Evolutionary conservation across 2,329 filamentous ascomycete species (phyloP).

Genomic region (Arthrobotrys conoides): DNA sequence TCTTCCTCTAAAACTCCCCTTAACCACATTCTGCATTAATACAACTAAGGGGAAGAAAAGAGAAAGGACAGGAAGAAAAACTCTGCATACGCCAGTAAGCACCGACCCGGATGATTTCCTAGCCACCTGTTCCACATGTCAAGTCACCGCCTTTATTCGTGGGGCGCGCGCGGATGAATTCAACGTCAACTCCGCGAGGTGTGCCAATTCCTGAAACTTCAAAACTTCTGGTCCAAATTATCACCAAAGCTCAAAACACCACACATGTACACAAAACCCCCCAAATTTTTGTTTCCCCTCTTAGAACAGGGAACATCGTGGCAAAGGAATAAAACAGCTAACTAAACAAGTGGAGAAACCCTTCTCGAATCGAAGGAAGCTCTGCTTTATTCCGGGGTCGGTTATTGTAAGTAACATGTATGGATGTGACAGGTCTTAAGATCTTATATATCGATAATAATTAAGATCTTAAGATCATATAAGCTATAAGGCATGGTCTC

Average conservation of each 20-base stretch:
- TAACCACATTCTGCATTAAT: not conserved
- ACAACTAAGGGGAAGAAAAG: not conserved
- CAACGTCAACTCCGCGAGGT: not conserved
- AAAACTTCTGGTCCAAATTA: not conserved
- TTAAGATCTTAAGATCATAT: not conserved
- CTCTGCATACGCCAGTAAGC: not conserved
- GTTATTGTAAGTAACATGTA: not conserved
- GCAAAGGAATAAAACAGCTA: not conserved
- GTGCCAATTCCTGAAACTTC: slow-evolving; percentile 28
- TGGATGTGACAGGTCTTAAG: not conserved
- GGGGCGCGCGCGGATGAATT: slow-evolving; percentile 4
- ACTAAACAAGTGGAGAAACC: slow-evolving; percentile 11
- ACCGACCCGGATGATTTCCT: slow-evolving; percentile 18
- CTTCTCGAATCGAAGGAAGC: slow-evolving; percentile 9
- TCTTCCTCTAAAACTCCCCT: not conserved
- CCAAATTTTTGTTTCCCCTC: slow-evolving; percentile 8
- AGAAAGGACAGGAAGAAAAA: not conserved
- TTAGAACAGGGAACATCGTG: slow-evolving; percentile 13
- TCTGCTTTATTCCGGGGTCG: not conserved
- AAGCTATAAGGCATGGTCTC: slow-evolving; percentile 1
- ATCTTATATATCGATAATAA: not conserved
- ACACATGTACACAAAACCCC: slow-evolving; percentile 2
- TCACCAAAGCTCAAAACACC: not conserved
- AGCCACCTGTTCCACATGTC: not conserved
- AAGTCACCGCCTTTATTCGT: not conserved